phyloP scores from a whole-genome alignment of 495 filamentous ascomycete genomes.

The Penicillium crystallinum region DNA sequence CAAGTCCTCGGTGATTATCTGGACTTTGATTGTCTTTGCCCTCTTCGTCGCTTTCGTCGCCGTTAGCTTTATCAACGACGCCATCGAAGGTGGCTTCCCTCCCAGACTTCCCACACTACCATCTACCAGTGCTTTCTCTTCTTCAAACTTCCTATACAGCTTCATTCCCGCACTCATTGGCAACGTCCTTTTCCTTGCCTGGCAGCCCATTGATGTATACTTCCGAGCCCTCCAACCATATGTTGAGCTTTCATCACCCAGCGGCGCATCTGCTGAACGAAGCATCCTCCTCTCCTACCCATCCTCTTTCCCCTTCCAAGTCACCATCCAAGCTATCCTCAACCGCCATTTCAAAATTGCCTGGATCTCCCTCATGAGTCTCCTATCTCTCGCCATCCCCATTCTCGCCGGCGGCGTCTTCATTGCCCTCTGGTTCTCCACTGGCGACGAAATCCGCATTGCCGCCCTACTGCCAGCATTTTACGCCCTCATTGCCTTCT shows the following conservation, averaged over 20 bases:
- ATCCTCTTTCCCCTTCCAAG: conserved; percentile 56
- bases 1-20: conserved; percentile 55
- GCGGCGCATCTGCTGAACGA: conserved; percentile 59
- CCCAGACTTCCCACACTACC: conserved; percentile 61
- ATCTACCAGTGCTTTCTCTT: conserved; percentile 61
- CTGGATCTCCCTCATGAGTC: conserved; percentile 58
- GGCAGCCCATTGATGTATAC: conserved; percentile 70
- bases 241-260: conserved; percentile 52
- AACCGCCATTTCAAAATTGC: conserved; percentile 70
- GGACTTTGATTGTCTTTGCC: conserved; percentile 56
- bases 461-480: conserved; percentile 64
- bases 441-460: conserved; percentile 54
- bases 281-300: conserved; percentile 73
- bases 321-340: conserved; percentile 54
- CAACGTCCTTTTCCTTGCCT: conserved; percentile 67
- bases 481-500: conserved; percentile 59
- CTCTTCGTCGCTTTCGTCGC: conserved; percentile 69
- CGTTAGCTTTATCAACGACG: conserved; percentile 70
- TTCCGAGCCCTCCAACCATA: conserved; percentile 74
- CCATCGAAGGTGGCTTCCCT: conserved; percentile 61
- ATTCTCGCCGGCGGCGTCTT: conserved; percentile 75
- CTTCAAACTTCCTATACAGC: conserved; percentile 82
- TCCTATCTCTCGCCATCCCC: conserved; percentile 62
- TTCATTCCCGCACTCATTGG: conserved; percentile 76
- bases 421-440: conserved; percentile 64